Percentiles rank a stretch among this genome's conserved stretches.
Conservation (phyloP, 306 rosid genomes). For the Prunus persica region DNA sequence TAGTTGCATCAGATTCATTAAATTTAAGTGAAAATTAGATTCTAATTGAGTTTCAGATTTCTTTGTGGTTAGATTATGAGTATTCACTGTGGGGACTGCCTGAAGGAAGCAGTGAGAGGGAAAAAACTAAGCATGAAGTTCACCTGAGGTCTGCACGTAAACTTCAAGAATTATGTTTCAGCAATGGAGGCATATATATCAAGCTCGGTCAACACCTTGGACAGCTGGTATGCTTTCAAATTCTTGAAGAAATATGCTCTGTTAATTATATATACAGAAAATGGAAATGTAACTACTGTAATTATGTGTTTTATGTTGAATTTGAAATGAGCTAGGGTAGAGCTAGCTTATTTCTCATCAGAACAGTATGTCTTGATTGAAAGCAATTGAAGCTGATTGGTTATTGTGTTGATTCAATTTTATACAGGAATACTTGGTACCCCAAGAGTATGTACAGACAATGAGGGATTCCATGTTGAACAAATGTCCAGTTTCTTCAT, state of each 20-base stretch:
- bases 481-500: constrained; percentile 92
- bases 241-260: not conserved
- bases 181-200: constrained; percentile 92
- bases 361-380: not conserved
- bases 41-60: constrained; percentile 9
- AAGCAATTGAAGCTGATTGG: not conserved
- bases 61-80: constrained; percentile 61
- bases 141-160: constrained; percentile 86
- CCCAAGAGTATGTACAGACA: constrained; percentile 72
- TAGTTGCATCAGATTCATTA: not conserved
- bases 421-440: constrained; percentile 82
- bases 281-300: too few relatives aligned
- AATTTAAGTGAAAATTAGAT: not conserved
- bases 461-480: constrained; percentile 95
- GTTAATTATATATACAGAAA: not conserved
- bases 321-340: not conserved
- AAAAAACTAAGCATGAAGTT: constrained; percentile 66
- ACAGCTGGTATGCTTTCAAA: constrained; percentile 63
- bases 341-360: not conserved
- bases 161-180: constrained; percentile 80
- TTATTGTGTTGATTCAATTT: constrained; percentile 18
- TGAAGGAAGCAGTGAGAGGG: constrained; percentile 72
- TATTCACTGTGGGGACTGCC: constrained; percentile 72
- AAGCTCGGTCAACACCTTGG: constrained; percentile 97
- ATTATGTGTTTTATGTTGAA: not conserved